Conservation (phyloP, 2,329 filamentous ascomycete genomes). For the Sordariomycetes sp. region DNA sequence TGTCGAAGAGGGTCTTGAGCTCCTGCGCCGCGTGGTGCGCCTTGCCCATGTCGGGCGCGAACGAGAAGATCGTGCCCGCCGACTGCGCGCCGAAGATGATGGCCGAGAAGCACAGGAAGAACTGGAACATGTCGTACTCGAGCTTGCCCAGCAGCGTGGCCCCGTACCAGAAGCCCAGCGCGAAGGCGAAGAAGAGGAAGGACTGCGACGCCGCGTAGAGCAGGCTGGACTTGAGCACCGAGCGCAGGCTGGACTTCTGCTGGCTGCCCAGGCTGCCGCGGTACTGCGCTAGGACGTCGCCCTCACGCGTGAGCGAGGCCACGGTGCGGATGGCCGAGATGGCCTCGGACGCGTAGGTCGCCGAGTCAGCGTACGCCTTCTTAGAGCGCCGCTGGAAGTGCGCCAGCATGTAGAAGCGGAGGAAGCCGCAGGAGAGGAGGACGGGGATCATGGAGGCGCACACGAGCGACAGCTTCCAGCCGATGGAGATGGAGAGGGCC, state of each 20-base stretch:
- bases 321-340: constrained; percentile 92
- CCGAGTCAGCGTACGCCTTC: constrained; percentile 67
- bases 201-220: constrained; percentile 82
- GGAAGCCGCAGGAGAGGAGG: constrained; percentile 71
- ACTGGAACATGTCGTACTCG: constrained; percentile 73
- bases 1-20: constrained; percentile 76
- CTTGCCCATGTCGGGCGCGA: constrained; percentile 88
- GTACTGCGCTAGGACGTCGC: constrained; percentile 68
- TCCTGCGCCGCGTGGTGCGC: constrained; percentile 74
- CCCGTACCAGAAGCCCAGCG: constrained; percentile 89
- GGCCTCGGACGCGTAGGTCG: constrained; percentile 83
- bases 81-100: constrained; percentile 90
- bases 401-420: constrained; percentile 75
- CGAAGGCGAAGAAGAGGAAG: constrained; percentile 71
- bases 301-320: constrained; percentile 78
- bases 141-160: constrained; percentile 59
- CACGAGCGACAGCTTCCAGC: constrained; percentile 82
- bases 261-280: constrained; percentile 55
- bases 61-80: constrained; percentile 80
- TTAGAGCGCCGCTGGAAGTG: constrained; percentile 73
- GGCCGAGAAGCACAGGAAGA: constrained; percentile 83
- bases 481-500: constrained; percentile 59
- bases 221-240: constrained; percentile 63
- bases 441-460: constrained; percentile 71
- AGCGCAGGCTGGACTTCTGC: constrained; percentile 56